phyloP scores from a whole-genome alignment of 805 yeast species.

The Candida insectalens region DNA sequence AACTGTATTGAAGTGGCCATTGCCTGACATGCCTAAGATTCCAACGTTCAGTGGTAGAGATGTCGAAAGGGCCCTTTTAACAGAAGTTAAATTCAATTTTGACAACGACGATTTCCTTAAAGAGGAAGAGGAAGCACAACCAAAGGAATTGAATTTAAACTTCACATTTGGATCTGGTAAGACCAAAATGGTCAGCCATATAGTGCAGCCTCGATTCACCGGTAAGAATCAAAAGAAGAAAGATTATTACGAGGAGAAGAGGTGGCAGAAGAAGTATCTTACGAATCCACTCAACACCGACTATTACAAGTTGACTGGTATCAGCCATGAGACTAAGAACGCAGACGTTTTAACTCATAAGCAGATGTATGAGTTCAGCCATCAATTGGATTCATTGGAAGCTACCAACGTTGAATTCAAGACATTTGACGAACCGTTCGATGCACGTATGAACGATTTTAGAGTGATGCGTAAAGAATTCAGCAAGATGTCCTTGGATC shows the following conservation, averaged over 20 bases:
- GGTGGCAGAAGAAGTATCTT: constrained; percentile 58
- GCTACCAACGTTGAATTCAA: constrained; percentile 37
- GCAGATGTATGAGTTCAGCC: constrained; percentile 45
- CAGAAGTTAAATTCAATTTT: constrained; percentile 62
- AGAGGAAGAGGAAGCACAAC: constrained; percentile 16
- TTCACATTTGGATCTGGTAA: constrained; percentile 9
- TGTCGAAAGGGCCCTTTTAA: constrained; percentile 67
- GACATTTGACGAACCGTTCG: constrained; percentile 30
- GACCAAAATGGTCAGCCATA: constrained; percentile 23
- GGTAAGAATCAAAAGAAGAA: constrained; percentile 11
- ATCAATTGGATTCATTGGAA: constrained; percentile 32
- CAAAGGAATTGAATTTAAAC: constrained; percentile 9
- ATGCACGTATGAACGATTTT: constrained; percentile 32
- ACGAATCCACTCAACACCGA: constrained; percentile 50
- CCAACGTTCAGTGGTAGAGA: constrained; percentile 59
- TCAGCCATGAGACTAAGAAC: constrained; percentile 18
- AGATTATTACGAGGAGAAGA: constrained; percentile 47
- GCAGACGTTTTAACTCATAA: constrained; percentile 48
- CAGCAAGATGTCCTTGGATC: constrained; percentile 35
- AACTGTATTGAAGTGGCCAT: constrained; percentile 49
- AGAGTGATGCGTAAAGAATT: constrained; percentile 34
- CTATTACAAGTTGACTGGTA: constrained; percentile 25
- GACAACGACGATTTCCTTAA: constrained; percentile 36
- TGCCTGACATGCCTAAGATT: constrained; percentile 62
- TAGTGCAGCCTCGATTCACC: constrained; percentile 20